Conservation (phyloP, 2,329 filamentous ascomycete species). For the Colletotrichum truncatum region DNA sequence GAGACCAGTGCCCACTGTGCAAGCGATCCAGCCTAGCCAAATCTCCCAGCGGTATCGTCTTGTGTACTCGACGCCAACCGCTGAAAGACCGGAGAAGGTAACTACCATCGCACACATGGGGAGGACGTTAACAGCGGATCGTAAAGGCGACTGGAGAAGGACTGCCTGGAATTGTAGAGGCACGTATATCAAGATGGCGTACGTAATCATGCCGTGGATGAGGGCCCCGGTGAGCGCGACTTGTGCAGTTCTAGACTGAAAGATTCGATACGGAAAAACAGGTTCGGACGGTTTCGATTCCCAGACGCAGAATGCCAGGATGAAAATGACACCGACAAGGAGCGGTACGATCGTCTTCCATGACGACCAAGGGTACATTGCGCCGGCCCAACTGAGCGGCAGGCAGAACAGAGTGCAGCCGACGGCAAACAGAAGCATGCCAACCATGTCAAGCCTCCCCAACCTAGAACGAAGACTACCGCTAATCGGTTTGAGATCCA, state of each 20-base stretch:
- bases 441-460: constrained; percentile 41
- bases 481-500: constrained; percentile 26
- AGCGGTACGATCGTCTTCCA: constrained; percentile 44
- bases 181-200: constrained; percentile 40
- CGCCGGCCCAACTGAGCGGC: constrained; percentile 44
- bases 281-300: constrained; percentile 39
- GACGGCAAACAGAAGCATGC: constrained; percentile 37
- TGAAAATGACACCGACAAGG: constrained; percentile 37
- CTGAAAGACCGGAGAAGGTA: too few relatives aligned
- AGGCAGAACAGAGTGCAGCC: constrained; percentile 37
- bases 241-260: constrained; percentile 35
- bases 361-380: constrained; percentile 42
- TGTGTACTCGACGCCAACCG: too few relatives aligned
- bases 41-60: too few relatives aligned
- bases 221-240: constrained; percentile 37
- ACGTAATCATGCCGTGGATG: constrained; percentile 42
- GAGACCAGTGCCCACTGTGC: too few relatives aligned
- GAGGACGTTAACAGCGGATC: constrained; percentile 38
- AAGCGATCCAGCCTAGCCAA: too few relatives aligned
- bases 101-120: constrained; percentile 34
- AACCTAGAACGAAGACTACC: constrained; percentile 22
- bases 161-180: constrained; percentile 46
- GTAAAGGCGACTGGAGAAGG: constrained; percentile 36
- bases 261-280: constrained; percentile 42
- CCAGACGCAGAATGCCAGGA: constrained; percentile 40